Evolutionary conservation across 345 rosid genomes (phyloP), one percentile per base, ranked within the genome.

Genomic region (Boechera divaricarpa): DNA sequence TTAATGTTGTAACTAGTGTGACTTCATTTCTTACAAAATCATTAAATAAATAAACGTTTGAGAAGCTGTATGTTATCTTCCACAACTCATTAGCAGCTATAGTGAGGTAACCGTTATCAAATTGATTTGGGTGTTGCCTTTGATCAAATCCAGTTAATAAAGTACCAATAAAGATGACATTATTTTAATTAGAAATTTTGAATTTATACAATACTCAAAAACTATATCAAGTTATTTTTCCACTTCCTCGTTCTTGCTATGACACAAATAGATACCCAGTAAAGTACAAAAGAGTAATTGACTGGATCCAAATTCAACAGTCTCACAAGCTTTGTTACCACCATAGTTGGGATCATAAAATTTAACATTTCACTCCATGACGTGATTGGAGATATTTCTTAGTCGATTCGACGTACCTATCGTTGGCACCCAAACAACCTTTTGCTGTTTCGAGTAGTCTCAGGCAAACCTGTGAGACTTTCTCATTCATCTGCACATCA

Each of bases 391-490:
- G 70, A 32, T 24, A 60, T 45, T 61, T 67, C 74, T 53, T 73
- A 35, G 98, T 87, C 59, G 89, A 82, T 66, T 77, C 81, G 65
- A 91, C 63, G 78, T 83, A 84, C 65, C 71, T 86, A 79, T 91
- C 82, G 18, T 82, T 78, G 3, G 82, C 52, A 65, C 77, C 79
- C 78, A 88, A 65, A 73, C 88, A 85, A 63, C 11, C 51, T 76
- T 80, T 79, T 44, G 92, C 95, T 70, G 85, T 87, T 80, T 87
- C 92, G 1, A 93, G 74, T 80, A 93, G 84, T 64, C 86, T 85
- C 78, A 57, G 80, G 82, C 92, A 89, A 73, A 89, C 57, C 61
- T 82, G 69, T 38, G 73, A 82, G 60, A 78, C 72, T 62, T 80
- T 67, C 55, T 82, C 63, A 61, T 77, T 84, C 70, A 76, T 76